Evolutionary conservation across 441 rosid genomes (phyloP), one percentile per base, ranked within the genome.

Genomic region (Erysimum cheiri): DNA sequence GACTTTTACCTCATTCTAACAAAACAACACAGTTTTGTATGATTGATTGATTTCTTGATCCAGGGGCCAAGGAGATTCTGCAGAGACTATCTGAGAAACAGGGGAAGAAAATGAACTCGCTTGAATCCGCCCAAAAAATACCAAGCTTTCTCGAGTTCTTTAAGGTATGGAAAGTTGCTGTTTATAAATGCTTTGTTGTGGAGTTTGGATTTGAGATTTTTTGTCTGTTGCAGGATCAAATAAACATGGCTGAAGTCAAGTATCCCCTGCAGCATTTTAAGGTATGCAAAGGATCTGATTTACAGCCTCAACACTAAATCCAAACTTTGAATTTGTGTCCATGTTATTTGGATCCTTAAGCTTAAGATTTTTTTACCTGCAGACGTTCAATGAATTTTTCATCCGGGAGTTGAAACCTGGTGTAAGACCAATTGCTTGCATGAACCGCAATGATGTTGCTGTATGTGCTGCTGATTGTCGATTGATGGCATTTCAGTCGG

Each of bases 351-450:
- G 24, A 65, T 4, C 8, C 19, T 24, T 41, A 17, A 52, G 13
- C 8, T 24, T 65, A 55, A 6, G 31, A 12, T 56, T 26, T 48
- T 28, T 6, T 53, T n/a, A 44, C 49, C 19, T 64, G 74, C 85
- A 95, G 99, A 92, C 97, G 43, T 90, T 95, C 80, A 95, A 95
- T 81, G 98, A 92, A 43, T 92, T 95, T 61, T 95, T 92, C 78
- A 80, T 87, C 72, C 81, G 98, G 69, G 97, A 95, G 80, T 77
- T 95, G 62, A 90, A 92, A 72, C 91, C 91, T 40, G 89, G 91
- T 61, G 87, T 87, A 52, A 90, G 98, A 82, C 86, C 90, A 59
- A 81, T 90, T 73, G 88, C 96, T 57, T 75, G 35, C 24, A 2
- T 56, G 60, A 87, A 87, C 48, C 78, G 36, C 44, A 81, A 88